Percentiles rank a stretch among this genome's conserved stretches.
These are phyloP conservation scores for Liquidambar formosana DNA, from an alignment of 164 flowering plant species.

Conservation along the genomic window DNA sequence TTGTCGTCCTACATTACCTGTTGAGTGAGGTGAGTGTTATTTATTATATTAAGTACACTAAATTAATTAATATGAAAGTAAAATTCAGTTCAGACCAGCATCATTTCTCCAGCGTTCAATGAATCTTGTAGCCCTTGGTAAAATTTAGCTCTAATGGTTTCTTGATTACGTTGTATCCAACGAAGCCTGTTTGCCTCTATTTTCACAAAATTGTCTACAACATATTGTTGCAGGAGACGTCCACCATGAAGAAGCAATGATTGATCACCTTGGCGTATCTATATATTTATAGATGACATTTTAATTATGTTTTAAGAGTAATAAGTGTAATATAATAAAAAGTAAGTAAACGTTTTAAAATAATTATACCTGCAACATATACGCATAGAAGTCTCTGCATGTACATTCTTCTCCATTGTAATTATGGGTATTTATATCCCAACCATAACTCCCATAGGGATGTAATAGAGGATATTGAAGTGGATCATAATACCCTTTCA, in stretches of 20 bases:
- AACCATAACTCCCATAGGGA: neutral
- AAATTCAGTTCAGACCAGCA: neutral
- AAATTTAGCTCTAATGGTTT: neutral
- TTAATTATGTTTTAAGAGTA: no score
- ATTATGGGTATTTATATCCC: constrained; percentile 2
- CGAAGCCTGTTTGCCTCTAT: neutral
- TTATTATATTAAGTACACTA: neutral
- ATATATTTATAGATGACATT: no score
- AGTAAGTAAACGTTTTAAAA: no score
- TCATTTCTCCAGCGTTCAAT: neutral
- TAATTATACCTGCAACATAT: neutral
- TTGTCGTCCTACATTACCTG: neutral
- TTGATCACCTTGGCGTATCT: neutral
- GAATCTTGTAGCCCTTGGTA: neutral
- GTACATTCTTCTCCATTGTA: neutral
- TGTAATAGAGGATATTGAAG: neutral
- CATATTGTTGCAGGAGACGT: constrained; percentile 4
- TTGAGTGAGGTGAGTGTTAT: no score
- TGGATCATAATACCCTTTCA: neutral
- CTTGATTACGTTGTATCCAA: neutral
- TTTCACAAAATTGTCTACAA: constrained; percentile 6
- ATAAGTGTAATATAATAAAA: no score
- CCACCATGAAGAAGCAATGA: neutral
- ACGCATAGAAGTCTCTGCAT: neutral
- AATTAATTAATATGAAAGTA: neutral